Percentiles rank a stretch among this genome's conserved stretches.
phyloP scores from a whole-genome alignment of 306 rosid species.

The Rosa rugosa region DNA sequence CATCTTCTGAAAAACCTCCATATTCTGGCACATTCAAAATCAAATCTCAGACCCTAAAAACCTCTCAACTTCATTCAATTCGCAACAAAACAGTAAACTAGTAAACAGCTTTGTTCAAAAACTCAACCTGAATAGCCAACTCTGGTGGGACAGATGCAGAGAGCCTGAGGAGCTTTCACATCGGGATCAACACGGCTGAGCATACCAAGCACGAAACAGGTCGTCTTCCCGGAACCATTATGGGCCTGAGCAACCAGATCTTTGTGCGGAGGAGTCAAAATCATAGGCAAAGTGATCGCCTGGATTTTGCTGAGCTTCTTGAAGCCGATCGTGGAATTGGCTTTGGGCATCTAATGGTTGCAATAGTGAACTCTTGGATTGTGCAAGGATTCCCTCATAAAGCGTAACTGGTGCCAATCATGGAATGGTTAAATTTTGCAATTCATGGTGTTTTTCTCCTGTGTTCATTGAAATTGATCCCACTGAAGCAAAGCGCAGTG shows the following conservation, averaged over 20 bases:
- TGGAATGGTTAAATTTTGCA: too few species aligned
- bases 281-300: conserved; percentile 85
- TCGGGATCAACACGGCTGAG: conserved; percentile 78
- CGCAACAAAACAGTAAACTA: neutral
- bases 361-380: too few species aligned
- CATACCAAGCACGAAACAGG: conserved; percentile 96
- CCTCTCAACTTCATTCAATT: neutral
- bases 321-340: conserved; percentile 49
- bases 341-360: too few species aligned
- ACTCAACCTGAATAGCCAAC: conserved; percentile 78
- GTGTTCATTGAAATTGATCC: too few species aligned
- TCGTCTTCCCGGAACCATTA: conserved; percentile 93
- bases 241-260: conserved; percentile 93
- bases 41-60: neutral
- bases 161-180: conserved; percentile 74
- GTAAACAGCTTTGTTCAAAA: too few species aligned
- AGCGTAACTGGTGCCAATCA: too few species aligned
- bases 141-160: conserved; percentile 86
- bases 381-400: too few species aligned
- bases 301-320: conserved; percentile 88
- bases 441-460: too few species aligned
- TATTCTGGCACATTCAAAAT: conserved; percentile 46
- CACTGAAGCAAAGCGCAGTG: too few species aligned
- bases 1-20: conserved; percentile 86
- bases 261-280: conserved; percentile 65